Evolutionary conservation across 192 early-diverging fungal genomes (phyloP), one percentile per base, ranked within the genome.

Genomic region (Backusella circina): DNA sequence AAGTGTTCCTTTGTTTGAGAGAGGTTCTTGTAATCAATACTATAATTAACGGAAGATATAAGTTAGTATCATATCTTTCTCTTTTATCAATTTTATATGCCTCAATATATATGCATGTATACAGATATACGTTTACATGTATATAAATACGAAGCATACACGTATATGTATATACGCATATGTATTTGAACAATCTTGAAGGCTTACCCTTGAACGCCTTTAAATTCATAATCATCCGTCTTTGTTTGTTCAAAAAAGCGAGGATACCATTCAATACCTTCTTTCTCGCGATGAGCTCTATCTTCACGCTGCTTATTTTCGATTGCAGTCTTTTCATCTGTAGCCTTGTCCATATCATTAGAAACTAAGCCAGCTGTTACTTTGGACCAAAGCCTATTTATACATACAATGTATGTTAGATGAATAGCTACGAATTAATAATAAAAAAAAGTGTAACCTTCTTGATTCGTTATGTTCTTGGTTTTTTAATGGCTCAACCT

Each of bases 281-380:
- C 72, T 12, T 84, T 77, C 35, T 91, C 89, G 31, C 93, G 86
- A 13, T 73, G 73, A 68, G 86, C 88, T 10, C 83, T 80, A 18
- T 84, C 84, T 66, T 84, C 74, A 35, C 94, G 91, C 83, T 96
- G 94, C 32, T 76, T 75, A 73, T 94, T 91, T 79, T 96, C 94
- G 35, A 96, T 90, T 1, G 78, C 83, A 10, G 76, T 80, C 74
- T 96, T 96, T 76, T 93, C 88, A 4, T 73, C 74, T 12, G 91
- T 93, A 0, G 94, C 94, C 10, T 84, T 72, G 31, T 93, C 89
- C 79, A 93, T 79, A 74, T 94, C 87, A 73, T 83, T 86, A 15
- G 85, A 83, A 44, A 74, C 81, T 31, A 96, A 82, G 9, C 91
- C 93, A 36, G 80, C 86, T 41, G 94, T 96, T 12, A 96, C 87